Evolutionary conservation across 2,329 filamentous ascomycete genomes (phyloP), one percentile per base, ranked within the genome.

Genomic region (Aspergillus sclerotialis): DNA sequence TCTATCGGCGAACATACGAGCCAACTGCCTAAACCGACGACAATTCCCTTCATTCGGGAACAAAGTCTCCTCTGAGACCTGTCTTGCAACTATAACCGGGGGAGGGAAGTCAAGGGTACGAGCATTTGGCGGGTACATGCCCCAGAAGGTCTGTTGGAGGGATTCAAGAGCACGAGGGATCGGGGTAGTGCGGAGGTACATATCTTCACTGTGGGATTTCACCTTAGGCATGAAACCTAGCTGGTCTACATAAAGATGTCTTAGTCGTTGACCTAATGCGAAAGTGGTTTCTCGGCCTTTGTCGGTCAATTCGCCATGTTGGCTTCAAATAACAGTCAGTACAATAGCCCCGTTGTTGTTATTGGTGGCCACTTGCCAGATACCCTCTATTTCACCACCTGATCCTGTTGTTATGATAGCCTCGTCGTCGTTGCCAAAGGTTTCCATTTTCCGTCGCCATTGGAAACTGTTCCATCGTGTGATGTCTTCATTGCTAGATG

Each of bases 1-100:
- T 27, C 82, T 73, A 52, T 84, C 72, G 4, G 83, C 82, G 58
- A 87, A 89, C 4, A 81, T 78, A 18, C 78, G 69, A 2, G 79
- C 70, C 8, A 92, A 69, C 38, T 78, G 74, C 26, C 78, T 76
- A 55, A 89, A 85, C 17, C 85, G 75, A 30, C 77, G 74, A 58
- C 85, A 92, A 51, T 76, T 80, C 39, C 71, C 68, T 47, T 87
- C 83, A 57, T 90, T 92, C 13, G 85, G 85, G 56, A 82, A 87
- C 1, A 90, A 70, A 0, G 83, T 90, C 65, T 92, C 85, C 50
- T 89, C 82, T 28, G 70, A 71, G 4, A 75, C 70, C 3, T 75
- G 67, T 25, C 84, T 73, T 7, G 73, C 74, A 32, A 87, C 64
- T 44, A 88, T 82, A 5, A 78, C 78, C 0, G 81, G 75, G 0